Evolutionary conservation across 176 grass and related monocot genomes (phyloP).

Genomic region (Leersia perrieri): DNA sequence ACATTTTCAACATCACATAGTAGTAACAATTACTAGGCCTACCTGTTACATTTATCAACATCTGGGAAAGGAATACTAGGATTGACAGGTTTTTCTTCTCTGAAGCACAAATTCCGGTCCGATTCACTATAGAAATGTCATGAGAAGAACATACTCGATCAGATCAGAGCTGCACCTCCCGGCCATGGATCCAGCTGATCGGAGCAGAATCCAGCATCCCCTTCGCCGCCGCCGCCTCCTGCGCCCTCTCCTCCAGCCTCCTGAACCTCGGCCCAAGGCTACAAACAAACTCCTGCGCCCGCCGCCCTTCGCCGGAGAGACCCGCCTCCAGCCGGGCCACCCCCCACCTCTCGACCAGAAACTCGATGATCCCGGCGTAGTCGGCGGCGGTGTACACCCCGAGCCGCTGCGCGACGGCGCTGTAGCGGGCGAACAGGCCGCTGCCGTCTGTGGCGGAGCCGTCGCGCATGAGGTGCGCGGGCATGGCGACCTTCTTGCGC

Average conservation of each 20-base stretch:
- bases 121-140: neutral
- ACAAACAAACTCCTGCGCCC: constrained; percentile 41
- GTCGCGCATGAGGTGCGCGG: constrained; percentile 41
- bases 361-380: constrained; percentile 45
- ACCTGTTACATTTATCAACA: neutral
- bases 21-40: neutral
- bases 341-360: constrained; percentile 24
- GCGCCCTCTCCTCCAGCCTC: constrained; percentile 37
- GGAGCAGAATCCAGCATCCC: neutral
- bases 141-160: neutral
- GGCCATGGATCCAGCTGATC: constrained; percentile 35
- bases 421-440: constrained; percentile 21
- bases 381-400: constrained; percentile 37
- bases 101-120: neutral
- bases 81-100: neutral
- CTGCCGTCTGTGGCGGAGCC: too few relatives aligned
- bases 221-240: neutral
- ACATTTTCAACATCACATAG: neutral
- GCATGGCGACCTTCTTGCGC: constrained; percentile 41
- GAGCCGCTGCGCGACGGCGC: constrained; percentile 22
- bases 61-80: too few relatives aligned
- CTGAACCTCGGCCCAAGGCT: constrained; percentile 30
- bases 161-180: constrained; percentile 18
- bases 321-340: neutral
- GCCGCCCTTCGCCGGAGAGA: constrained; percentile 30